phyloP scores from a whole-genome alignment of 306 rosid genomes.

The Corylus heterophylla region DNA sequence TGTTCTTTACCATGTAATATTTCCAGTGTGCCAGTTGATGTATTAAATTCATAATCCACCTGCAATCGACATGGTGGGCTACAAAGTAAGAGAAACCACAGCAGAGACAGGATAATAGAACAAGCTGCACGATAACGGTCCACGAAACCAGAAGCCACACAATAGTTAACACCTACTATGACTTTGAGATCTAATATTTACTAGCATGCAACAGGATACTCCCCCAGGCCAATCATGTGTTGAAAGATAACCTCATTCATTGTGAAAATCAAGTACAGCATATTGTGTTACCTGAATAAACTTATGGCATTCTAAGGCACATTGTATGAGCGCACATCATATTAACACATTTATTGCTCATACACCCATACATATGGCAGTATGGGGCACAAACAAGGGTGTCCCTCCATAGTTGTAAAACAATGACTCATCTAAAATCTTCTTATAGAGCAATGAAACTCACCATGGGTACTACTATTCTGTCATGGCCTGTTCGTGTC shows the following conservation, averaged over 20 bases:
- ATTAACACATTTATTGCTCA: background rate
- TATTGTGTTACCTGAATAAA: background rate
- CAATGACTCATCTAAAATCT: background rate
- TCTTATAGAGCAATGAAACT: slow-evolving; percentile 33
- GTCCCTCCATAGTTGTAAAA: background rate
- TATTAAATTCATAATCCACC: slow-evolving; percentile 73
- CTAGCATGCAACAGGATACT: slow-evolving; percentile 11
- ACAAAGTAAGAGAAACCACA: background rate
- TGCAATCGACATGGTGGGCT: slow-evolving; percentile 41
- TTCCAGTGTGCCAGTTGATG: slow-evolving; percentile 45
- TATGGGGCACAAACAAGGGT: too few species aligned
- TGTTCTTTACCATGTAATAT: slow-evolving; percentile 63
- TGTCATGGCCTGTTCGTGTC: slow-evolving; percentile 60
- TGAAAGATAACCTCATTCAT: background rate
- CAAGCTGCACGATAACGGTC: slow-evolving; percentile 21
- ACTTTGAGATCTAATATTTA: background rate
- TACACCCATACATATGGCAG: background rate
- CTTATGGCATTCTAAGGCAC: background rate
- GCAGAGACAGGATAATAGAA: slow-evolving; percentile 13
- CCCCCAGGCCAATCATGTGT: background rate
- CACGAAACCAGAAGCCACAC: slow-evolving; percentile 1
- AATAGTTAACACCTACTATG: slow-evolving; percentile 4
- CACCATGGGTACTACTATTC: slow-evolving; percentile 97
- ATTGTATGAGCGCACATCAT: background rate
- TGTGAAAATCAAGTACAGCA: too few species aligned